Conservation (phyloP, 345 rosid genomes). For the Eucalyptus paniculata region DNA sequence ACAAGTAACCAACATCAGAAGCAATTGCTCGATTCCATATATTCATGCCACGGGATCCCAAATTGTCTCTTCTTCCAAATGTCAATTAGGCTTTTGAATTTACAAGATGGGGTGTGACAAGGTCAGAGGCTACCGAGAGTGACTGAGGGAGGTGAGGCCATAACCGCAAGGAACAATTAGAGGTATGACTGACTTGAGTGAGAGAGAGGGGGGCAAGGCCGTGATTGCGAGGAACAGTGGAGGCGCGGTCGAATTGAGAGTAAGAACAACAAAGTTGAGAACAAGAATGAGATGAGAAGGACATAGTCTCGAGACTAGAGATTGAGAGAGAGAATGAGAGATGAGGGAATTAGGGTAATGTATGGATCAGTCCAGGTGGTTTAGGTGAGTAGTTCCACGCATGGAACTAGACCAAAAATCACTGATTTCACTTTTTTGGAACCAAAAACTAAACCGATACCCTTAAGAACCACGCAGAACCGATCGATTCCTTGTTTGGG, state of each 20-base stretch:
- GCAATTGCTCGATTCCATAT: neutral
- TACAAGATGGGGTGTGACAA: fast-evolving
- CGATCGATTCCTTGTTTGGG: fast-evolving
- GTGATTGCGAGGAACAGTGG: neutral
- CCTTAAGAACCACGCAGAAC: fast-evolving
- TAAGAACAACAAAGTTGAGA: neutral
- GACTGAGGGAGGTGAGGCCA: neutral
- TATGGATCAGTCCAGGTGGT: too few relatives aligned
- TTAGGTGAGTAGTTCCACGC: fast-evolving
- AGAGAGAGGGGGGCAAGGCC: neutral
- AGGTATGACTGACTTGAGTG: neutral
- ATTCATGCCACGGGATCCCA: neutral
- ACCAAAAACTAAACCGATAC: fast-evolving
- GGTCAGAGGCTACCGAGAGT: neutral
- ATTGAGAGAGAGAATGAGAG: neutral
- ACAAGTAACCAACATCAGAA: neutral
- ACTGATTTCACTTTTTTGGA: neutral
- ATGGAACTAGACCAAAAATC: too few relatives aligned
- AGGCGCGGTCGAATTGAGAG: neutral
- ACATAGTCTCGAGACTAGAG: fast-evolving
- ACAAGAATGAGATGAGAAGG: neutral
- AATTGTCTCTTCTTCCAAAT: neutral
- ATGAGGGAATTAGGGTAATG: neutral
- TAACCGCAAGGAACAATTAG: neutral
- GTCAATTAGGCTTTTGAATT: neutral